These are phyloP conservation scores for Chaetomium sp. DNA, from an alignment of 2,329 filamentous ascomycete genomes.

Conservation along the genomic window DNA sequence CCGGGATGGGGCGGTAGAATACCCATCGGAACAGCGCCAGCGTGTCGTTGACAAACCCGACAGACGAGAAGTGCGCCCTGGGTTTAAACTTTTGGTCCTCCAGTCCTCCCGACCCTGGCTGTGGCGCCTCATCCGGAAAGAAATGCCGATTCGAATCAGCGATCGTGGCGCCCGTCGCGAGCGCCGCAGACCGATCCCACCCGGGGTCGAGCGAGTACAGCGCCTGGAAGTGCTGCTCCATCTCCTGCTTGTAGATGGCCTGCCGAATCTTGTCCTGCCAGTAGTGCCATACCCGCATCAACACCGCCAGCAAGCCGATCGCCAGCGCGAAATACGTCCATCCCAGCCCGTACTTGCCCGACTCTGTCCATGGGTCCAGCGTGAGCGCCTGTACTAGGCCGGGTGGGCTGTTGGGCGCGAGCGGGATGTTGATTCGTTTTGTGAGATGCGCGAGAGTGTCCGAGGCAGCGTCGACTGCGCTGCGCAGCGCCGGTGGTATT, in stretches of 20 bases:
- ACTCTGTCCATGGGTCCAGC: conserved; percentile 71
- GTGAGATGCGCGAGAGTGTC: conserved; percentile 34
- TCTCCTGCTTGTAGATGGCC: conserved; percentile 78
- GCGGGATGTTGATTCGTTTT: conserved; percentile 54
- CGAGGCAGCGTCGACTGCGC: conserved; percentile 30
- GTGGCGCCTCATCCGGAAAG: conserved; percentile 58
- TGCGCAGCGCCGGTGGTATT: conserved; percentile 28
- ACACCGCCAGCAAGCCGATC: conserved; percentile 58
- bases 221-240: conserved; percentile 57
- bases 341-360: conserved; percentile 78
- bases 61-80: conserved; percentile 69
- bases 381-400: conserved; percentile 56
- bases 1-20: conserved; percentile 81
- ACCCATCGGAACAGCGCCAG: conserved; percentile 81
- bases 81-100: conserved; percentile 52
- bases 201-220: conserved; percentile 46
- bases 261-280: conserved; percentile 93
- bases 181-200: conserved; percentile 37
- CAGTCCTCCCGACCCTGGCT: conserved; percentile 24
- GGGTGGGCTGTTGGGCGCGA: conserved; percentile 53
- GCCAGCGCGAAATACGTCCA: conserved; percentile 85
- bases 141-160: conserved; percentile 57
- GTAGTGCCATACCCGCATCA: conserved; percentile 74
- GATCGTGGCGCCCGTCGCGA: conserved; percentile 40
- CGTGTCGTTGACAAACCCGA: conserved; percentile 67